A percentile compares a stretch with the other conserved stretches of the same genome.
Conservation (phyloP, 768 basidiomycete species). For the Zangia roseola region DNA sequence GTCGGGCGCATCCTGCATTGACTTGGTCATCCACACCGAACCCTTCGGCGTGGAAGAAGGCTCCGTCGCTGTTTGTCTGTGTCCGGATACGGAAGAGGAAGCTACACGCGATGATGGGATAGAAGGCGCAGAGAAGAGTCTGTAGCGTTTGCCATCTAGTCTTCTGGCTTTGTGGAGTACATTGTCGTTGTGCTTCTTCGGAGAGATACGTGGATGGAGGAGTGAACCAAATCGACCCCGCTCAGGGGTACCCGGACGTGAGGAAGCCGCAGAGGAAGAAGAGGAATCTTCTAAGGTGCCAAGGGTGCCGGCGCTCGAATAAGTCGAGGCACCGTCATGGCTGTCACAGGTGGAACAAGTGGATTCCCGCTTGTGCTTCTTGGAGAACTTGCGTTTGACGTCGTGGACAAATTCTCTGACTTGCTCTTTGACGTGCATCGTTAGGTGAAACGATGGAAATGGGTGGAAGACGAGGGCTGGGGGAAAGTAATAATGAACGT, state of each 20-base stretch:
- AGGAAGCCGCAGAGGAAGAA: conserved; percentile 15
- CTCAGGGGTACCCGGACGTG: conserved; percentile 1
- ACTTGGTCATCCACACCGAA: not conserved
- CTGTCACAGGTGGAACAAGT: conserved; percentile 13
- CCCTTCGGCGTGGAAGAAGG: not conserved
- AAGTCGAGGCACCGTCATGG: conserved; percentile 8
- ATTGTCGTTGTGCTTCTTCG: conserved; percentile 4
- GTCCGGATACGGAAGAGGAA: not conserved
- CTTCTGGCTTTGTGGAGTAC: conserved; percentile 7
- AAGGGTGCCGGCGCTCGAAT: conserved; percentile 14
- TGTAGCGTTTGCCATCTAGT: conserved; percentile 9
- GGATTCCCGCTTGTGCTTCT: conserved; percentile 19
- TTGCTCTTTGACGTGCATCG: conserved; percentile 32
- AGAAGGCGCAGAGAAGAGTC: conserved; percentile 17
- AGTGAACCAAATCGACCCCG: conserved; percentile 11
- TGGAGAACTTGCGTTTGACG: conserved; percentile 32
- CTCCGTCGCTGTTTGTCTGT: not conserved
- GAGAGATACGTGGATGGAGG: conserved; percentile 10
- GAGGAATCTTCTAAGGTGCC: conserved; percentile 8
- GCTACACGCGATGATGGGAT: conserved; percentile 1
- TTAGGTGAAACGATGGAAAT: not conserved
- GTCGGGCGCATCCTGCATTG: not conserved
- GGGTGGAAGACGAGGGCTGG: not conserved
- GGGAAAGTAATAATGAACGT: conserved; percentile 2
- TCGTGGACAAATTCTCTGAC: conserved; percentile 31